Conservation (phyloP, 2,329 filamentous ascomycete genomes). For the Aspergillus pseudonomiae region DNA sequence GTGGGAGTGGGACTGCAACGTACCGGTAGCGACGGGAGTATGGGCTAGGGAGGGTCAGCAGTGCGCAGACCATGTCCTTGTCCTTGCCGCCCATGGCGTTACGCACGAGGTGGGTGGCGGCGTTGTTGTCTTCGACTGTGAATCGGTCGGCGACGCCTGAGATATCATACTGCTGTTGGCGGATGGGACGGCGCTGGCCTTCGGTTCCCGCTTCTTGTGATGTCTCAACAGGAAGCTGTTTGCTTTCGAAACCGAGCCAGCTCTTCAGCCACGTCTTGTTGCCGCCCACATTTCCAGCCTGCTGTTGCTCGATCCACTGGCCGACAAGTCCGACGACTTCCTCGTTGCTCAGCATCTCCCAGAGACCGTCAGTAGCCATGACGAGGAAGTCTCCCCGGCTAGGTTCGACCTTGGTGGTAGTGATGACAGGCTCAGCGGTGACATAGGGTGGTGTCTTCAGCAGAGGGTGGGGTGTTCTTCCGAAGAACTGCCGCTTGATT, state of each 20-base stretch:
- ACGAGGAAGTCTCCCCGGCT: conserved; percentile 93
- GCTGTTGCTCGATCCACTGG: conserved; percentile 88
- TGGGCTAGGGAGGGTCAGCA: conserved; percentile 87
- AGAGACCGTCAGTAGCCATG: conserved; percentile 93
- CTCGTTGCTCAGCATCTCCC: conserved; percentile 99
- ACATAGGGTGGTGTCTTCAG: conserved; percentile 95
- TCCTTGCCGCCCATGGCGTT: conserved; percentile 95
- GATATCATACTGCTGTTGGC: conserved; percentile 88
- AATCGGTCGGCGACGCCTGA: conserved; percentile 73
- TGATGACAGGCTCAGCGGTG: conserved; percentile 92
- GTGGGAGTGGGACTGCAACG: conserved; percentile 28
- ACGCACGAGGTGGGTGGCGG: conserved; percentile 89
- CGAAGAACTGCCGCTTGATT: conserved; percentile 85
- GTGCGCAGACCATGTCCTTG: conserved; percentile 86
- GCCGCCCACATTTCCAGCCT: conserved; percentile 40
- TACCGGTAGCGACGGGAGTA: conserved; percentile 90
- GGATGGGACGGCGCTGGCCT: conserved; percentile 80
- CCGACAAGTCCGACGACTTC: conserved; percentile 96
- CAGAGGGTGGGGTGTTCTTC: conserved; percentile 72
- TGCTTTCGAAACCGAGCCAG: conserved; percentile 63
- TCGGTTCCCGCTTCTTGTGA: conserved; percentile 51
- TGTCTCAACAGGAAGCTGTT: conserved; percentile 76
- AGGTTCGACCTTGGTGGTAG: conserved; percentile 87
- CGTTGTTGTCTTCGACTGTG: conserved; percentile 92
- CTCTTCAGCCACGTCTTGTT: conserved; percentile 67